Evolutionary conservation across 352 stramenopile species (phyloP), one percentile per base, ranked within the genome.

Genomic region (Saprolegnia diclina): DNA sequence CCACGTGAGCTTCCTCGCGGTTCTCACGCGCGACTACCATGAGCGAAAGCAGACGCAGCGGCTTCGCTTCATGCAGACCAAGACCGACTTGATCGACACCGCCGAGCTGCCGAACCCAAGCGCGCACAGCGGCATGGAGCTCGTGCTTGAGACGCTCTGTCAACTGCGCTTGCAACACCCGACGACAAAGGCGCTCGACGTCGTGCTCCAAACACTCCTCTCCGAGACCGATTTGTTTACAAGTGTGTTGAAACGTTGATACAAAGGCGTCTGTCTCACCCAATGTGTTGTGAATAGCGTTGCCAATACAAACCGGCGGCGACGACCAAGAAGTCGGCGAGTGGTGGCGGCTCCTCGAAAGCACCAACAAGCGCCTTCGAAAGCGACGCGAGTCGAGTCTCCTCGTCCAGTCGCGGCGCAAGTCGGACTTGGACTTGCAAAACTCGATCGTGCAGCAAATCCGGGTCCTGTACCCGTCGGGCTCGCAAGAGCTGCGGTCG

Each of bases 201-300:
- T 85, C 59, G 81, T 89, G 24, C 78, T 91, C 66, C 73, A 89
- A 57, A 85, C 83, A 18, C 75, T 91, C 16, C 79, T 78, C 3
- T 83, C 78, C 7, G 81, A 90, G 56, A 74, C 88, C 9, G 83
- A 91, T 26, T 65, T 91, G 22, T 89, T 91, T 44, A 65, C 64
- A 16, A 63, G 65, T 52, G 44, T 64, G 18, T 42, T 57, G 29
- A 35, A 35, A 35, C 2, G 5, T 35, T 22, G 44, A 56, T n/a
- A 37, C 38, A 44, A 59, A 65, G 10, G 3, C 19, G 18, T 26
- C 59, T 2, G 70, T 77, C 38, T 52, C 56, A 42, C 64, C 62
- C 18, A 63, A 74, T 18, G 64, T 72, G 14, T 75, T 18, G 64
- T 72, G 14, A 65, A 74, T 18, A 65, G 66, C 11, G 72, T 59